Base-by-base conservation (phyloP, 2,329 filamentous ascomycete genomes). In the Emericellopsis atlantica region DNA sequence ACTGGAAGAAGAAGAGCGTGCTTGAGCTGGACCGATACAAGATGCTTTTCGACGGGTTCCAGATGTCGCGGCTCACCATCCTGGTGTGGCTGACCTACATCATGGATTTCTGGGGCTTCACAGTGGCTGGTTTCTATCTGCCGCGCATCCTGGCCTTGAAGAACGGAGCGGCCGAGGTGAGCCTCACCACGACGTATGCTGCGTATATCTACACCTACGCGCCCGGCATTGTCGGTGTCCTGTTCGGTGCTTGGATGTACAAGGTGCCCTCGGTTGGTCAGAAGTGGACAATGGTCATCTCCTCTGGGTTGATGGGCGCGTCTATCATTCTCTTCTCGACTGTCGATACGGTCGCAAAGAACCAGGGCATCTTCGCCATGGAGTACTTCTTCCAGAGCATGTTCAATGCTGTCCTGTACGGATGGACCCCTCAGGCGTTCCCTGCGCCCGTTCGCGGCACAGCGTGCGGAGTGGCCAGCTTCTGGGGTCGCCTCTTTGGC, bases 401-500 rank as follows among this genome's bases (percentile, higher is more conserved):
- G 49, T 59, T 56, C 42, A 58, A 53, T 11, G 54, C 46, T 8
- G 55, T 57, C 0, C 42, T 59, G 35, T 69, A 66, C 40, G 65
- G 62, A 0, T 69, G 63, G 54, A 77, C 73, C 0, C 74, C 74
- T 0, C 72, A 78, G 47, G 70, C 70, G 1, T 77, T 78, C 54
- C 72, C 72, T 0, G 70, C 67, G 3, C 68, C 72, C 0, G 61
- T 71, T 36, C 60, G 73, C 1, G 74, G 72, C 3, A 74, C 72
- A 0, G 74, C 74, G 0, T 71, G 68, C 47, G 74, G 75, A 0
- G 45, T 76, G 11, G 71, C 73, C 2, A 71, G 69, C 44, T 78
- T 76, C 49, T 76, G 71, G 70, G 74, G 74, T 2, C 54, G 74
- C 2, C 41, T 78, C 21, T 74, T 74, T 46, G 69, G 70, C 9